Base-by-base conservation (phyloP, 495 filamentous ascomycete species). In the Xylona heveae region DNA sequence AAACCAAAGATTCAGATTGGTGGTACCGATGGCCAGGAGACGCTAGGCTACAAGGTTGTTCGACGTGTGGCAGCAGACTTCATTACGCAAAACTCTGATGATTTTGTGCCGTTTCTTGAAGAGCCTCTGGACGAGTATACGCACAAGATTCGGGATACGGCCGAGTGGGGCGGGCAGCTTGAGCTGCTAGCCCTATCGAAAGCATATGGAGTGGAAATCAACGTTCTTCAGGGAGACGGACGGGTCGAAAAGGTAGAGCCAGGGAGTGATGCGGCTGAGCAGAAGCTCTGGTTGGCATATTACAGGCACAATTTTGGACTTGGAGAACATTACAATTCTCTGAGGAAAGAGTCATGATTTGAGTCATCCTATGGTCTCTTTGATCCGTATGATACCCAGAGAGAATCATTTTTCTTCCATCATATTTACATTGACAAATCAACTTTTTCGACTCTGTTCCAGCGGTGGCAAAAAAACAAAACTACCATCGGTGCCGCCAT, bases 271-370 rank as follows among this genome's bases (percentile, higher is more conserved):
- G 59, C 44, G 33, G 44, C 57, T 6, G 53, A 57, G 30, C 60
- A 63, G 24, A 57, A 62, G 39, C 59, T 94, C 19, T 97, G 88
- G 88, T 52, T 97, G 51, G 84, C 81, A 15, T 97, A 95, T 53
- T 95, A 95, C 53, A 60, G 76, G 38, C 83, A 94, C 55, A 71
- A 72, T 32, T 94, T 81, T 56, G 83, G 83, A 2, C 56, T 95
- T 12, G 88, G 88, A 8, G 85, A 94, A 60, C 88, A 97, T 55
- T 97, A 94, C 54, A 97, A 95, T 46, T 91, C 84, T 15, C 54
- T 97, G 33, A 45, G 68, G 38, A 68, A 54, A 52, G 44, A 43
- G 22, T 38, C 37, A 27, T 59, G 45, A 55, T 7, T 25, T n/a
- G n/a, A n/a, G n/a, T n/a, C n/a, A n/a, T n/a, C n/a, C n/a, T n/a